phyloP scores from a whole-genome alignment of 2,329 filamentous ascomycete genomes.

The Cryphonectria parasitica region DNA sequence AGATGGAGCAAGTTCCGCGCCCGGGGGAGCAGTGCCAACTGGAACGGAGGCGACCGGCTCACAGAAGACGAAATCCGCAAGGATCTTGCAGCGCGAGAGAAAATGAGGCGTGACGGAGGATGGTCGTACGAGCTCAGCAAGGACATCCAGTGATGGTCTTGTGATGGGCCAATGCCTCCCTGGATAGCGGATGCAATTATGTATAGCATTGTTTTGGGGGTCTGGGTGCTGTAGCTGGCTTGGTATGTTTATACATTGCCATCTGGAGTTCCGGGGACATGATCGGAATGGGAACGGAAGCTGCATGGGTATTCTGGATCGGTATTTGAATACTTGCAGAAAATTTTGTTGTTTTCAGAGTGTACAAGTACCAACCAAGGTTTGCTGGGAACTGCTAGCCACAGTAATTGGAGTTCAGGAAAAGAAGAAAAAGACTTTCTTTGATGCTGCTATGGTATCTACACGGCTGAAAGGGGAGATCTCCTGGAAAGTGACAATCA shows the following conservation, averaged over 20 bases:
- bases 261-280: slow-evolving; percentile 5
- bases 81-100: slow-evolving; percentile 79
- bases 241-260: neutral
- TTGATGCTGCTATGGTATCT: neutral
- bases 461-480: neutral
- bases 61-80: slow-evolving; percentile 86
- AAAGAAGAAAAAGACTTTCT: neutral
- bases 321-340: slow-evolving; percentile 7
- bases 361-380: neutral
- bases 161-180: neutral
- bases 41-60: slow-evolving; percentile 79
- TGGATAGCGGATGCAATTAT: neutral
- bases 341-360: neutral
- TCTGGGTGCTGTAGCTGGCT: slow-evolving; percentile 10
- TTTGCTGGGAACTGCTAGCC: neutral
- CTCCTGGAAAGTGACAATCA: neutral
- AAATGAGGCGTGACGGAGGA: slow-evolving; percentile 79
- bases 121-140: slow-evolving; percentile 73
- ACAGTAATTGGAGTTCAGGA: neutral
- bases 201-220: slow-evolving; percentile 23
- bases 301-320: neutral
- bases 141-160: slow-evolving; percentile 45
- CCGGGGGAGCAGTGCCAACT: slow-evolving; percentile 92
- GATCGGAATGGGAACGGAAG: neutral
- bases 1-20: slow-evolving; percentile 85